These are phyloP conservation scores for Leishmania turanica DNA, from an alignment of 208 protist species.

Conservation along the genomic window DNA sequence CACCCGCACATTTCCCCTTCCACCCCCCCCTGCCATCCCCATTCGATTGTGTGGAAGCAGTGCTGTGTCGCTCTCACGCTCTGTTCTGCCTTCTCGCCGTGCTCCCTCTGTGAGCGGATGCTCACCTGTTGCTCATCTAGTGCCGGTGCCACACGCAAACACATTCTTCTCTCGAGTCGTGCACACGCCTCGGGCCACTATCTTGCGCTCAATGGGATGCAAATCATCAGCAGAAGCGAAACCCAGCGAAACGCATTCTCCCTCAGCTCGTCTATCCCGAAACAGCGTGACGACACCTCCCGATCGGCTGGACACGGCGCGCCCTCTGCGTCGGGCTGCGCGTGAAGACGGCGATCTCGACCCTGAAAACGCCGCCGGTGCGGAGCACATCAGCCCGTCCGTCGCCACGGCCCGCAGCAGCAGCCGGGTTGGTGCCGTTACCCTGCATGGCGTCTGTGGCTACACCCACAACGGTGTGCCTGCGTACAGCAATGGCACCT, in stretches of 20 bases:
- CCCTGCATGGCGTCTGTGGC: constrained; percentile 60
- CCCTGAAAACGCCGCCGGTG: not conserved
- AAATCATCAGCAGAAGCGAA: not conserved
- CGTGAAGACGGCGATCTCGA: not conserved
- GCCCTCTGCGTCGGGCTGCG: not conserved
- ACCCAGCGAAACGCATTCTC: not conserved
- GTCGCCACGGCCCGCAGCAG: not conserved
- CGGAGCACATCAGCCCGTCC: not conserved
- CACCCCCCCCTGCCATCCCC: not conserved
- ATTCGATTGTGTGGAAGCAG: not conserved
- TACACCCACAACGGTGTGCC: constrained; percentile 53
- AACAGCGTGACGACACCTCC: not conserved
- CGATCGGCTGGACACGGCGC: not conserved
- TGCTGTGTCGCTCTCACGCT: not conserved
- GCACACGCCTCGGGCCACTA: not conserved
- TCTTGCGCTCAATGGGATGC: not conserved
- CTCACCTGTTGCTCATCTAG: not conserved
- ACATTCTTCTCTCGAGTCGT: not conserved
- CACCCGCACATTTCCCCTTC: not conserved
- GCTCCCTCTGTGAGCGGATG: not conserved
- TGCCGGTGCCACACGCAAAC: not conserved
- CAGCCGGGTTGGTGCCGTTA: not conserved
- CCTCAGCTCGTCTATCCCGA: not conserved
- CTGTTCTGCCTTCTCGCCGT: not conserved
- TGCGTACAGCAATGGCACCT: constrained; percentile 75